Evolutionary conservation across 2,329 filamentous ascomycete species (phyloP).

Genomic region (Cladosporium sp.): DNA sequence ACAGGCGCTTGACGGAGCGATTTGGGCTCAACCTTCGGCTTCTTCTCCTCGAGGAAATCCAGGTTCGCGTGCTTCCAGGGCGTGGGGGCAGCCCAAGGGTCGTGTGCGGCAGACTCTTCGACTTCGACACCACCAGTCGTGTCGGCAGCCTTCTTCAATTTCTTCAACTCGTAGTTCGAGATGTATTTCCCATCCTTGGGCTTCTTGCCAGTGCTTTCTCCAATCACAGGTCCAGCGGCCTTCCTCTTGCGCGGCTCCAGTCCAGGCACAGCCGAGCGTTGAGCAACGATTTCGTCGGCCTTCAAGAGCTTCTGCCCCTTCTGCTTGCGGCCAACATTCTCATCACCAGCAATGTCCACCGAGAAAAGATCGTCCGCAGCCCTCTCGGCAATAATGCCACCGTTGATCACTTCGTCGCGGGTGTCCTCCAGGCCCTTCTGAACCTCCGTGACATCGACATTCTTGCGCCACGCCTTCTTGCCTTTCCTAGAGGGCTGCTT

Average conservation of each 20-base stretch:
- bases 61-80: slow-evolving; percentile 48
- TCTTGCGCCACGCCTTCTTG: slow-evolving; percentile 98
- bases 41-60: slow-evolving; percentile 57
- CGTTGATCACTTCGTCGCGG: slow-evolving; percentile 84
- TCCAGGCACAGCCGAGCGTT: slow-evolving; percentile 74
- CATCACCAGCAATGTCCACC: slow-evolving; percentile 69
- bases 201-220: slow-evolving; percentile 63
- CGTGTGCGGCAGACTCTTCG: slow-evolving; percentile 59
- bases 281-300: slow-evolving; percentile 83
- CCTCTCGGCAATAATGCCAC: slow-evolving; percentile 81
- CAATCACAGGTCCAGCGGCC: slow-evolving; percentile 64
- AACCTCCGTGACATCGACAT: slow-evolving; percentile 87
- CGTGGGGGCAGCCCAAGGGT: slow-evolving; percentile 65
- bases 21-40: slow-evolving; percentile 63
- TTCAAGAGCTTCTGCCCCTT: slow-evolving; percentile 73
- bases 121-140: slow-evolving; percentile 57
- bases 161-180: slow-evolving; percentile 73
- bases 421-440: slow-evolving; percentile 74
- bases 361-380: slow-evolving; percentile 77
- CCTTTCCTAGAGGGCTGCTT: slow-evolving; percentile 91
- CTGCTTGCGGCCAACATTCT: slow-evolving; percentile 58
- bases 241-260: slow-evolving; percentile 71
- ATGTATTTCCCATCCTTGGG: slow-evolving; percentile 68
- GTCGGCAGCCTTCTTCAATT: slow-evolving; percentile 68
- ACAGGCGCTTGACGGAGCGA: slow-evolving; percentile 73